Conservation (phyloP, 192 early-diverging fungal species). For the Linnemannia zychae region DNA sequence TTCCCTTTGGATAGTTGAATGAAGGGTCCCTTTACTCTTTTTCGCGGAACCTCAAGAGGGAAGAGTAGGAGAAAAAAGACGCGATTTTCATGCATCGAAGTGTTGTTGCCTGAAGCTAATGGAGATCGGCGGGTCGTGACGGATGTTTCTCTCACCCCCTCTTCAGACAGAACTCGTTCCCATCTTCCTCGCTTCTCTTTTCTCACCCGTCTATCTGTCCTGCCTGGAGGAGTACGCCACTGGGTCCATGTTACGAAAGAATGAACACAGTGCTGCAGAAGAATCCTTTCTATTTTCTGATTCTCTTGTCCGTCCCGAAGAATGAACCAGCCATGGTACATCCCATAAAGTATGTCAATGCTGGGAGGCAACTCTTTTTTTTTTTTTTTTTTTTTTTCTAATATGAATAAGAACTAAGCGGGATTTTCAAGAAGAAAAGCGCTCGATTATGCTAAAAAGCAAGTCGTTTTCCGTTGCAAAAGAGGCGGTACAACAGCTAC, state of each 20-base stretch:
- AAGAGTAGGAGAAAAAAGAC: not conserved
- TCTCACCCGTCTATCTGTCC: not conserved
- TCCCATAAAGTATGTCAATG: not conserved
- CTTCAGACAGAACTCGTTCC: not conserved
- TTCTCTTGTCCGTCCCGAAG: not conserved
- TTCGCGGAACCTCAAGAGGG: not conserved
- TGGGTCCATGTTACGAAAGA: not conserved
- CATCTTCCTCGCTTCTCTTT: not conserved
- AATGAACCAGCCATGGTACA: not conserved
- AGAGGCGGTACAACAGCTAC: constrained; percentile 7
- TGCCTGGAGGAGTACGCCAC: not conserved
- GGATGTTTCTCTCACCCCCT: constrained; percentile 13
- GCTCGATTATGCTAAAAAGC: not conserved
- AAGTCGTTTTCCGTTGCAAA: not conserved
- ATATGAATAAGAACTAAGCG: not conserved
- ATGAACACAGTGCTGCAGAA: not conserved
- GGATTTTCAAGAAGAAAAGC: not conserved
- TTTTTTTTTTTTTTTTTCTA: not conserved
- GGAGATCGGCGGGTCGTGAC: constrained; percentile 11
- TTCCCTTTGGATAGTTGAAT: not conserved
- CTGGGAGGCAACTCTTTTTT: not conserved
- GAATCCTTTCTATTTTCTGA: not conserved
- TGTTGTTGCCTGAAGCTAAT: not conserved
- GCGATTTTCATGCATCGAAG: constrained; percentile 18
- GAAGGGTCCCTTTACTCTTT: not conserved